Percentiles rank a stretch among this genome's conserved stretches.
These are phyloP conservation scores for Pharnaceum exiguum DNA, from an alignment of 148 eudicot species.

Conservation along the genomic window DNA sequence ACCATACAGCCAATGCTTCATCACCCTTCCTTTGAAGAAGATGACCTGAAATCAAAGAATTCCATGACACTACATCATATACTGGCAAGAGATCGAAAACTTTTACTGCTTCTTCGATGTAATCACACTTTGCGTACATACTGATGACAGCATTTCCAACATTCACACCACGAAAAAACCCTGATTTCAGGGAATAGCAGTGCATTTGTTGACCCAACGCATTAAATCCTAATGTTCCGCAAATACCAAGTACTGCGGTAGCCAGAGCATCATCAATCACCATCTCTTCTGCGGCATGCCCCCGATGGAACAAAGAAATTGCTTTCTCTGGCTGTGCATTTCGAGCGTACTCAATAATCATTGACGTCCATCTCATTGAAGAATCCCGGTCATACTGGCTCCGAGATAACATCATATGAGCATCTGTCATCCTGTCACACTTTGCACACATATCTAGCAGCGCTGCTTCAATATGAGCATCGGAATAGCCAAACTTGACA, in stretches of 20 bases:
- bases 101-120: conserved; percentile 45
- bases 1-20: conserved; percentile 60
- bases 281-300: conserved; percentile 27
- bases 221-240: conserved; percentile 61
- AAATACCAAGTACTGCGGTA: conserved; percentile 56
- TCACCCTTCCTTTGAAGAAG: conserved; percentile 79
- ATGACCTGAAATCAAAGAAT: conserved; percentile 62
- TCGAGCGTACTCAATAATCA: conserved; percentile 81
- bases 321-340: conserved; percentile 67
- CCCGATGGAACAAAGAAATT: conserved; percentile 39
- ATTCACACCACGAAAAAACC: conserved; percentile 38
- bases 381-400: conserved; percentile 19
- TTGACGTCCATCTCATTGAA: conserved; percentile 51
- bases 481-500: conserved; percentile 53
- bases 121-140: conserved; percentile 78
- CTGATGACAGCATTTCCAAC: conserved; percentile 66
- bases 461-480: conserved; percentile 56
- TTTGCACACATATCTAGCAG: conserved; percentile 80
- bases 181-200: conserved; percentile 43
- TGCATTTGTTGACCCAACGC: conserved; percentile 71
- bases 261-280: conserved; percentile 50
- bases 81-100: conserved; percentile 44
- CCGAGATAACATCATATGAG: conserved; percentile 47
- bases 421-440: conserved; percentile 74
- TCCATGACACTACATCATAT: conserved; percentile 75